A percentile compares a stretch with the other conserved stretches of the same genome.
Evolutionary conservation across 352 stramenopile genomes (phyloP).

Genomic region (Phytophthora hibernalis): DNA sequence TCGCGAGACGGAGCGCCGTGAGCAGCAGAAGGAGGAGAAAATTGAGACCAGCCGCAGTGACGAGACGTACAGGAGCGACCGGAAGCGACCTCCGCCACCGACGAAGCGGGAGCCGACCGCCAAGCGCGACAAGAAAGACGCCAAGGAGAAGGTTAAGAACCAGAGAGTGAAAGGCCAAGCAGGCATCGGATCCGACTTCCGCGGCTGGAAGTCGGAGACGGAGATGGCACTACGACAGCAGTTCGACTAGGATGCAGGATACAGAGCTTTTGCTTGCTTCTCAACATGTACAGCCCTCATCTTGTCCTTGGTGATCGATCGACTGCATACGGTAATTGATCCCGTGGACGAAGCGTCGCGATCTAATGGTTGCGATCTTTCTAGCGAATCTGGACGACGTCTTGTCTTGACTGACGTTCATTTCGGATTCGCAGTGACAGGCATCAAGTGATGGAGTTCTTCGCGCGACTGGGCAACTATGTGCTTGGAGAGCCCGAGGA

Average conservation of each 20-base stretch:
- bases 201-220: slow-evolving; percentile 77
- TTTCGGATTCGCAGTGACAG: slow-evolving; percentile 20
- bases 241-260: slow-evolving; percentile 56
- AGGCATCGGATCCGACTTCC: slow-evolving; percentile 81
- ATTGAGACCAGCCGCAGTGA: neutral
- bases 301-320: neutral
- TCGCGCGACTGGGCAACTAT: slow-evolving; percentile 56
- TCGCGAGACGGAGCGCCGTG: slow-evolving; percentile 15
- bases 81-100: slow-evolving; percentile 22
- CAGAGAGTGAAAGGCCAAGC: slow-evolving; percentile 77
- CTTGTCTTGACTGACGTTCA: slow-evolving; percentile 17
- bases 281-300: slow-evolving; percentile 15
- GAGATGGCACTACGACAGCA: slow-evolving; percentile 85
- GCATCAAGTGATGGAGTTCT: slow-evolving; percentile 62
- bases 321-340: neutral
- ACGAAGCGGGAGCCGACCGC: neutral
- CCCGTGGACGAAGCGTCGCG: neutral
- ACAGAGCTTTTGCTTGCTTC: neutral
- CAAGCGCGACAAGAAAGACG: slow-evolving; percentile 51
- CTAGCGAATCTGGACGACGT: neutral
- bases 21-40: slow-evolving; percentile 23
- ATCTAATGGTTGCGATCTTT: slow-evolving; percentile 21
- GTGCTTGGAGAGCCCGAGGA: slow-evolving; percentile 56
- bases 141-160: slow-evolving; percentile 79
- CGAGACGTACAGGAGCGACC: slow-evolving; percentile 10